A percentile compares a stretch with the other conserved stretches of the same genome.
Conservation (phyloP, 1,284 basidiomycete species). For the Ganoderma resinaceum region DNA sequence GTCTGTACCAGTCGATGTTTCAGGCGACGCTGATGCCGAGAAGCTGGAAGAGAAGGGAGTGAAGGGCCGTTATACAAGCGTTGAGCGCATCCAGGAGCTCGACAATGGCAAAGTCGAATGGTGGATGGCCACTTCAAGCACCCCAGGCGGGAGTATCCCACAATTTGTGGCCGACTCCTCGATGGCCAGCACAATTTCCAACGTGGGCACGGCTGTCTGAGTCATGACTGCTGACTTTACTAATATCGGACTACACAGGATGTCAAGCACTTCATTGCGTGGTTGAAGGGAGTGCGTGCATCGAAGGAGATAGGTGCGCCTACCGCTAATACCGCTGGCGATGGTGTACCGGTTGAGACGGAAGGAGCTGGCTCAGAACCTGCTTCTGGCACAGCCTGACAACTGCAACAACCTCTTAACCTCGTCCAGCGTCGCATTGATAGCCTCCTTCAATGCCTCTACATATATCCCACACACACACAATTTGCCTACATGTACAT, state of each 20-base stretch:
- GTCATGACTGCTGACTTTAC: neutral
- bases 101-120: conserved; percentile 74
- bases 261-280: conserved; percentile 67
- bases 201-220: conserved; percentile 47
- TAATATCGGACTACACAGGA: conserved; percentile 50
- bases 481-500: neutral
- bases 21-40: conserved; percentile 59
- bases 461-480: neutral
- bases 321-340: neutral
- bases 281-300: conserved; percentile 42
- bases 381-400: conserved; percentile 14
- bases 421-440: neutral
- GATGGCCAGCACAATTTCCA: conserved; percentile 67
- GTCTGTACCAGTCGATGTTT: conserved; percentile 76
- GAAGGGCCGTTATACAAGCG: conserved; percentile 72
- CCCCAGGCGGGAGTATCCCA: conserved; percentile 73
- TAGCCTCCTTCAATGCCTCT: neutral
- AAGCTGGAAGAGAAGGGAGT: conserved; percentile 72
- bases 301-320: neutral
- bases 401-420: neutral
- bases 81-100: conserved; percentile 70
- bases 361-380: conserved; percentile 11
- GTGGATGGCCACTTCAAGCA: conserved; percentile 82
- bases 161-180: conserved; percentile 63
- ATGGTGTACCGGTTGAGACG: conserved; percentile 6